These are phyloP conservation scores for Rubroboletus satanas DNA, from an alignment of 768 basidiomycete genomes.

Conservation along the genomic window DNA sequence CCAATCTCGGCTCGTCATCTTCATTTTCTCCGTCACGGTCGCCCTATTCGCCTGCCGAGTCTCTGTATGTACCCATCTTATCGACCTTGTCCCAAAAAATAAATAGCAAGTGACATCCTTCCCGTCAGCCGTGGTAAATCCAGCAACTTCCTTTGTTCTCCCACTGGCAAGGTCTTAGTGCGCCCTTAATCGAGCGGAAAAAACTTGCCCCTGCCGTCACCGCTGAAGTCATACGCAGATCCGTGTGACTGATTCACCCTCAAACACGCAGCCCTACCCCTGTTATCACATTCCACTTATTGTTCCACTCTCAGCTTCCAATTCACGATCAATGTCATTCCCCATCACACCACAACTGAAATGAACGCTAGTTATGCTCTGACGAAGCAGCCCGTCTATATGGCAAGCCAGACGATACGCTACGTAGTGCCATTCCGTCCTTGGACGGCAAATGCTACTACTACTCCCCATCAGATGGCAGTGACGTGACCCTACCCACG, in stretches of 20 bases:
- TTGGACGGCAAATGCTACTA: constrained; percentile 12
- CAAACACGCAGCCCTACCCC: constrained; percentile 7
- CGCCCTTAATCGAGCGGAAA: constrained; percentile 18
- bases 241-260: constrained; percentile 24
- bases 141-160: constrained; percentile 10
- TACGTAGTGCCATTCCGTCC: constrained; percentile 4
- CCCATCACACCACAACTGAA: constrained; percentile 13
- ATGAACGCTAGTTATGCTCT: constrained; percentile 12
- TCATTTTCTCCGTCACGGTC: constrained; percentile 19
- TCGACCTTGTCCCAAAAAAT: not conserved
- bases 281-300: constrained; percentile 18
- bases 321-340: constrained; percentile 25
- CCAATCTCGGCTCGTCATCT: constrained; percentile 25
- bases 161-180: constrained; percentile 20
- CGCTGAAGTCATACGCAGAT: constrained; percentile 31
- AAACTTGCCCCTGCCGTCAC: constrained; percentile 21
- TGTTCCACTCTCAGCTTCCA: constrained; percentile 14
- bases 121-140: constrained; percentile 4
- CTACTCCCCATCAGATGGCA: constrained; percentile 24
- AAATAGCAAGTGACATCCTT: not conserved
- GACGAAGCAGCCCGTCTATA: constrained; percentile 11
- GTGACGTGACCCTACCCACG: constrained; percentile 32
- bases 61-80: constrained; percentile 20
- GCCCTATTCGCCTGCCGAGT: constrained; percentile 18
- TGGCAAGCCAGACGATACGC: constrained; percentile 11